These are phyloP conservation scores for Aspergillus versicolor DNA, from an alignment of 2,329 filamentous ascomycete species.

Conservation along the genomic window DNA sequence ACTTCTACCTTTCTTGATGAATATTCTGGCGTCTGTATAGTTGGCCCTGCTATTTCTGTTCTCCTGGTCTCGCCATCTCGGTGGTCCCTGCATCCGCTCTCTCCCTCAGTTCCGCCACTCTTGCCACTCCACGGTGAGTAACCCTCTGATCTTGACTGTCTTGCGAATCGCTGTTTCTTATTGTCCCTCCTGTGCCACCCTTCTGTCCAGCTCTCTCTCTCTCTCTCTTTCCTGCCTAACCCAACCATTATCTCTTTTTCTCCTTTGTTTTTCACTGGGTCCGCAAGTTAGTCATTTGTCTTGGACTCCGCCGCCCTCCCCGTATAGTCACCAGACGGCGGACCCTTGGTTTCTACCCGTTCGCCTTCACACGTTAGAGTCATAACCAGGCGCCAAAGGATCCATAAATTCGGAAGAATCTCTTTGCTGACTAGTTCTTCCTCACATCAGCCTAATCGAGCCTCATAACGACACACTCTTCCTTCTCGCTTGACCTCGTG, in stretches of 20 bases:
- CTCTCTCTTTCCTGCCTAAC: conserved; percentile 12
- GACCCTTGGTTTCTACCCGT: conserved; percentile 14
- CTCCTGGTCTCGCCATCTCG: conserved; percentile 6
- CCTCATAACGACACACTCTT: conserved; percentile 11
- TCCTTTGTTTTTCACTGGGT: conserved; percentile 12
- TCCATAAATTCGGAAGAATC: conserved; percentile 8
- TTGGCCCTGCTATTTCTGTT: conserved; percentile 1
- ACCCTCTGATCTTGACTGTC: not conserved
- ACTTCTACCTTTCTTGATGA: not conserved
- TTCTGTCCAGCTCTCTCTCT: conserved; percentile 1
- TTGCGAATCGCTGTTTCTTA: conserved; percentile 7
- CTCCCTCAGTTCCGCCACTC: conserved; percentile 19
- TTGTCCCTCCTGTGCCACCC: conserved; percentile 1
- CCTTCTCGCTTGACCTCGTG: conserved; percentile 10
- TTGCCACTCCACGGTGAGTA: conserved; percentile 21
- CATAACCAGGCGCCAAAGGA: conserved; percentile 16
- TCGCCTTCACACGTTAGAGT: conserved; percentile 14
- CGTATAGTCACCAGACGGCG: conserved; percentile 20
- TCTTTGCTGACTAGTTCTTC: conserved; percentile 20
- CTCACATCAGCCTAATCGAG: conserved; percentile 19
- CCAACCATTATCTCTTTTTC: conserved; percentile 9
- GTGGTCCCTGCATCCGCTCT: conserved; percentile 23
- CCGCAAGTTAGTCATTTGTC: conserved; percentile 17
- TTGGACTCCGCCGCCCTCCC: conserved; percentile 15
- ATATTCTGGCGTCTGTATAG: conserved; percentile 5